Base-by-base conservation (phyloP, 257 asterid genomes). In the Nicotiana undulata region DNA sequence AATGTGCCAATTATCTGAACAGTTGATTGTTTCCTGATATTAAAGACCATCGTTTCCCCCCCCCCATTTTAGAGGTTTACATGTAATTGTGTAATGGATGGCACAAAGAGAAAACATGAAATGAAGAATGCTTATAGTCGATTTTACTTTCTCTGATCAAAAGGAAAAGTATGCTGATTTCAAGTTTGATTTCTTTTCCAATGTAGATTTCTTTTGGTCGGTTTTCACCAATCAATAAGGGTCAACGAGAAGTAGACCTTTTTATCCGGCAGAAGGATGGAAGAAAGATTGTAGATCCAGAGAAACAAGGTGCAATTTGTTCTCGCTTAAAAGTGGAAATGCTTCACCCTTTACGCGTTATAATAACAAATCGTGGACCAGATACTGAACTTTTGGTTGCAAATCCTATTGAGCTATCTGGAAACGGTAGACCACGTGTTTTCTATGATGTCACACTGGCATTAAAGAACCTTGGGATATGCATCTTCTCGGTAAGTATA, bases 331-430 rank as follows among this genome's bases (percentile, higher is more conserved):
- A 90, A 85, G 84, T 85, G 75, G 98, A 94, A 87, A 82, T 94
- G 90, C 95, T 94, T 88, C 97, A 94, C 40, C 94, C 97, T n/a
- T 85, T 92, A 79, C 97, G 95, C 46, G 98, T 92, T 76, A 85
- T 90, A 22, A 87, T 94, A 77, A 76, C 91, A 60, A 82, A 87
- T 34, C 93, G 93, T 32, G 97, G 98, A 32, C 98, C 98, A 55
- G 97, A 94, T 79, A 83, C 95, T 8, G 97, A 94, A 83, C 95
- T 94, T 82, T 68, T 94, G 87, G 92, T 92, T 11, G 95, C 97
- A 77, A 94, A 94, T 84, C 98, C 97, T 40, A 40, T 40, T 9
- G 49, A 40, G 49, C 12, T 40, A 40, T 40, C 49, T 40, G 49
- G 49, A 40, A 40, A 40, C 49, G 49, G 49, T 40, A 40, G 49